phyloP scores from a whole-genome alignment of 805 yeast species.

The Saturnispora silvae region DNA sequence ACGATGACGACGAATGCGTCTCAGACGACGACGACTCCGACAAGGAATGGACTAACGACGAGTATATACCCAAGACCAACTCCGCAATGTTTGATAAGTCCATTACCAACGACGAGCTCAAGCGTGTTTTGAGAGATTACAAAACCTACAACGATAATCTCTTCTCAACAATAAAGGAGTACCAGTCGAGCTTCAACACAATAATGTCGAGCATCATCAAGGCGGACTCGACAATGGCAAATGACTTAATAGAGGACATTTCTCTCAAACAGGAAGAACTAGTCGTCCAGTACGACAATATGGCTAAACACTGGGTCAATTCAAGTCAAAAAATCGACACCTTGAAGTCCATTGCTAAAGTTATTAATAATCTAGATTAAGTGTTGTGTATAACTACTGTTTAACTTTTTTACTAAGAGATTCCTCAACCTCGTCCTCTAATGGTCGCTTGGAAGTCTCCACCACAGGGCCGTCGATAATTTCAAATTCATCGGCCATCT shows the following conservation, averaged over 20 bases:
- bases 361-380: no score
- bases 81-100: conserved; percentile 1
- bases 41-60: background rate
- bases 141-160: conserved; percentile 3
- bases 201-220: conserved; percentile 4
- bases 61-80: conserved; percentile 3
- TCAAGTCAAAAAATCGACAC: no score
- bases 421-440: background rate
- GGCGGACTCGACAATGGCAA: no score
- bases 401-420: no score
- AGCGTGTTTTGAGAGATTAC: background rate
- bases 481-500: conserved; percentile 11
- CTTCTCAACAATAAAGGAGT: background rate
- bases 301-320: no score
- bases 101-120: conserved; percentile 2
- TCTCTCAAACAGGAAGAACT: no score
- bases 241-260: no score
- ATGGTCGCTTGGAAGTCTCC: background rate
- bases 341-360: no score
- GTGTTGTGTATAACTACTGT: no score
- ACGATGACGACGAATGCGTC: conserved; percentile 1
- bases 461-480: conserved; percentile 9
- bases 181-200: conserved; percentile 1
- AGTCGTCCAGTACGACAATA: no score
- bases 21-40: conserved; percentile 1